Base-by-base conservation (phyloP, 2,329 filamentous ascomycete species). In the Fusarium sp. region DNA sequence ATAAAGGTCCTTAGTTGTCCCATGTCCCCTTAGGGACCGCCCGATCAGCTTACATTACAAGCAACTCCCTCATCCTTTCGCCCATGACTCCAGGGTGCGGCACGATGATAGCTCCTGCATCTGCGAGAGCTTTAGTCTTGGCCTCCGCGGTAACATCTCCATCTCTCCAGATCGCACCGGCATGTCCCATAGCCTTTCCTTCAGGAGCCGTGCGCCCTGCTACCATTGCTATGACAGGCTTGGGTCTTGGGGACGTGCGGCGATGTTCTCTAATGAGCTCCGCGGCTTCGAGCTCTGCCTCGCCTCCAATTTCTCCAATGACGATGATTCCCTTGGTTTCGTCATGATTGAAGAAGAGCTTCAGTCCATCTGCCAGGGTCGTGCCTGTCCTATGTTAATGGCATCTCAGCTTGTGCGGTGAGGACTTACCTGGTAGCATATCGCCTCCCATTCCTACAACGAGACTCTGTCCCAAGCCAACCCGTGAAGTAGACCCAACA, bases 361-460 rank as follows among this genome's bases (percentile, higher is more conserved):
- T 87, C 36, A 94, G 81, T 0, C 89, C 91, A 78, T 95, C 93
- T 0, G 92, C 88, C 67, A 95, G 90, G 30, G 91, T 92, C 1
- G 93, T 91, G n/a, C 82, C 73, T 70, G 10, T 6, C 20, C 0
- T 10, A 1, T 47, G 41, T 73, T 14, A 68, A 35, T 9, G 11
- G 10, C 1, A 9, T 5, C 8, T 7, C 13, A 28, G 1, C 3
- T 16, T 2, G 3, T 5, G 7, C 2, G 6, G 5, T 10, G 7
- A 13, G 7, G 3, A 18, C 14, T 15, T 68, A 82, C 92, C 92
- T 4, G 92, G 91, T 62, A 94, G 83, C 39, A 92, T 86, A 77
- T 95, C 93, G 6, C 93, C 93, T 6, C 93, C 93, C 85, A 95
- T 91, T 22, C 92, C 92, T 48, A 95, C 90, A 45, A 92, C 93